Conservation (phyloP, 192 early-diverging fungal species). For the Kappamyces sp. region DNA sequence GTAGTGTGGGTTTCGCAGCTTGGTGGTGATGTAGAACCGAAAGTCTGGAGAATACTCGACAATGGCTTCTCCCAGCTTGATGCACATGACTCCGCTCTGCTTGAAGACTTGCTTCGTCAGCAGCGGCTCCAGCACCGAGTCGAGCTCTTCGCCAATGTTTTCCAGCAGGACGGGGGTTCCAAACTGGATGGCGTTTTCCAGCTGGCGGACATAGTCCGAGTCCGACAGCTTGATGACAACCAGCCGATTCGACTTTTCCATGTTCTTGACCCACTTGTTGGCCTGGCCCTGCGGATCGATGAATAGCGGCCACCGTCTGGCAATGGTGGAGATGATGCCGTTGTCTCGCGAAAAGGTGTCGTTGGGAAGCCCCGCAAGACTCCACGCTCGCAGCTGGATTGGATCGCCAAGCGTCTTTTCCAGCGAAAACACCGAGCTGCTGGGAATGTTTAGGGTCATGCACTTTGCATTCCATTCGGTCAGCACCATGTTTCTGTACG, state of each 20-base stretch:
- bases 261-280: conserved; percentile 63
- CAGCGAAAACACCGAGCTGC: conserved; percentile 44
- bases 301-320: conserved; percentile 53
- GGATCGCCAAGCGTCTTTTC: conserved; percentile 50
- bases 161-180: conserved; percentile 56
- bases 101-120: conserved; percentile 61
- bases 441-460: conserved; percentile 39
- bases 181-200: conserved; percentile 59
- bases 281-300: conserved; percentile 61
- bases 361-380: conserved; percentile 52
- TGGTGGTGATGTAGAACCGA: conserved; percentile 58
- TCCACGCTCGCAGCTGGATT: conserved; percentile 53
- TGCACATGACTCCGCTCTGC: conserved; percentile 55
- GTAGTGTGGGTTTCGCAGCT: conserved; percentile 56
- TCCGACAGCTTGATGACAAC: conserved; percentile 57
- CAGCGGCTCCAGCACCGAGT: conserved; percentile 56
- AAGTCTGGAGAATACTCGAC: conserved; percentile 59
- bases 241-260: conserved; percentile 51
- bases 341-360: conserved; percentile 56
- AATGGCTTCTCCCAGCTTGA: conserved; percentile 50
- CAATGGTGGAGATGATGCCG: conserved; percentile 51
- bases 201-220: conserved; percentile 48
- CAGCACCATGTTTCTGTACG: conserved; percentile 41
- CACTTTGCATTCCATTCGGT: conserved; percentile 44
- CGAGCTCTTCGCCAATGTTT: conserved; percentile 58